Evolutionary conservation across 176 grass and related monocot genomes (phyloP).

Genomic region (Alopecurus myosuroides): DNA sequence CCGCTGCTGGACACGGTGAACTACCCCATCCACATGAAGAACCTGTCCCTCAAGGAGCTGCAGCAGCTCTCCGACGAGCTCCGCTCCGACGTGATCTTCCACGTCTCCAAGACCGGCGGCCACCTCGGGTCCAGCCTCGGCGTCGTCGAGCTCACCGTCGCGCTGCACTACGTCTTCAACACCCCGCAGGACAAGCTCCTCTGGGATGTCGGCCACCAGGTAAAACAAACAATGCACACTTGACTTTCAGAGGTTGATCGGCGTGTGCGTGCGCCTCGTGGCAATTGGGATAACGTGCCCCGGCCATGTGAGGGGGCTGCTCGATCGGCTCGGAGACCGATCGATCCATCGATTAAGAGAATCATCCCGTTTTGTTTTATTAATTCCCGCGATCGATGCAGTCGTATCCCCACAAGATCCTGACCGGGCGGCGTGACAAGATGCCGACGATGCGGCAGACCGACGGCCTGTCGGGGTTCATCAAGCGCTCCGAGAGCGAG

Average conservation of each 20-base stretch:
- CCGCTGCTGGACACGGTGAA: conserved; percentile 94
- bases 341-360: not conserved
- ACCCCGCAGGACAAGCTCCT: conserved; percentile 82
- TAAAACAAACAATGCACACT: conserved; percentile 7
- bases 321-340: not conserved
- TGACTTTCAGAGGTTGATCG: not conserved
- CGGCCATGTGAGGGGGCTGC: conserved; percentile 4
- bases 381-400: conserved; percentile 23
- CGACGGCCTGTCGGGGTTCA: conserved; percentile 82
- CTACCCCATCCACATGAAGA: conserved; percentile 97
- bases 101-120: conserved; percentile 94
- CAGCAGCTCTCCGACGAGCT: conserved; percentile 92
- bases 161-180: conserved; percentile 95
- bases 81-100: conserved; percentile 94
- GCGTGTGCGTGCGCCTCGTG: not conserved
- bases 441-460: conserved; percentile 97
- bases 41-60: conserved; percentile 89
- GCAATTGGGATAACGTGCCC: not conserved
- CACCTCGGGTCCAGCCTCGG: conserved; percentile 96
- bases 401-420: conserved; percentile 99
- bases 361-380: not conserved
- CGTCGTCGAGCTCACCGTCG: conserved; percentile 91
- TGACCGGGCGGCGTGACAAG: conserved; percentile 85
- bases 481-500: conserved; percentile 84
- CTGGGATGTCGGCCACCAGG: conserved; percentile 99